Evolutionary conservation across 2,329 filamentous ascomycete genomes (phyloP), one percentile per base, ranked within the genome.

Genomic region (Aspergillus sp.): DNA sequence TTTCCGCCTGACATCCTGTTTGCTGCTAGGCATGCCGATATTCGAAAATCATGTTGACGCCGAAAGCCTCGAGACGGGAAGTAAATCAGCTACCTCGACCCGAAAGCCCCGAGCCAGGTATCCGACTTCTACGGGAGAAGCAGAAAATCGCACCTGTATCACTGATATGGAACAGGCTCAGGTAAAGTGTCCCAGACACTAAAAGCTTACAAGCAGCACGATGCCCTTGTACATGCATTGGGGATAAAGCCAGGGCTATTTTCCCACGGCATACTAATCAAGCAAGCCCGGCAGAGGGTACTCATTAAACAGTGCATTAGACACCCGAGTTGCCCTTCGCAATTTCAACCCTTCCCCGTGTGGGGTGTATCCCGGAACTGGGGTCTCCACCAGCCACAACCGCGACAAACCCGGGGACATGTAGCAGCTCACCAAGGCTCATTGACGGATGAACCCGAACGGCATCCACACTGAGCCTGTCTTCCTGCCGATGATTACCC

Each of bases 401-500:
- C 45, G 13, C 13, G 13, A 17, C 45, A 25, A 23, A 8, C 21
- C 39, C 15, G 9, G 17, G 38, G 15, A 43, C 21, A 7, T 25
- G 21, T 28, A 30, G 17, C 25, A 17, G 1, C 32, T 36, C 32
- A 36, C 25, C 23, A 32, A 50, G 23, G 9, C 23, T 23, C 19
- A 23, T 45, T n/a, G 8, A 30, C 28, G 47, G 25, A 2, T 49
- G 47, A 28, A 49, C 15, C 47, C 47, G 47, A 49, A 30, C 21
- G 17, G 21, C 41, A 45, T 45, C 41, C 41, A 45, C 17, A 45
- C 17, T 25, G 25, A 30, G 47, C n/a, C 25, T 17, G 25, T 50
- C 7, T 17, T 53, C 13, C 25, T 53, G 48, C 60, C 57, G 60
- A 62, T 43, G 39, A 57, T 62, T 62, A 62, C 47, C 60, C 60